Evolutionary conservation across 495 filamentous ascomycete species (phyloP).

Genomic region (Rostrohypoxylon terebratum): DNA sequence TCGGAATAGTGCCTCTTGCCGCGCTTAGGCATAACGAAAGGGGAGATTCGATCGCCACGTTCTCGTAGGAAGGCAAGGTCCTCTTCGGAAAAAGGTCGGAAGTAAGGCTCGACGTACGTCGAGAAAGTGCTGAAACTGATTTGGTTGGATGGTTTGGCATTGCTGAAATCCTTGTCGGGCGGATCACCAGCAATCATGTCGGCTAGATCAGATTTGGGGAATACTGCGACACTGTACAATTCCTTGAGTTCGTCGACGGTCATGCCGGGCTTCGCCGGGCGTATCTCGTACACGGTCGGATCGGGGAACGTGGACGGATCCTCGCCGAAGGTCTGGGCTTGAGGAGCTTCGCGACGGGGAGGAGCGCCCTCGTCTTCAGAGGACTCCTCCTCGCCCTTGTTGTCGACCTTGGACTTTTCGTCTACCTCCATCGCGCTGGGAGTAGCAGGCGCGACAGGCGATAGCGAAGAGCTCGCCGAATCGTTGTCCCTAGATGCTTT

Average conservation of each 20-base stretch:
- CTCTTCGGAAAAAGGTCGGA: constrained; percentile 90
- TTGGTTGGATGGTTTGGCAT: constrained; percentile 91
- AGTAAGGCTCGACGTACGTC: constrained; percentile 88
- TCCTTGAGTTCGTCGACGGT: constrained; percentile 82
- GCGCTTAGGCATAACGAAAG: constrained; percentile 87
- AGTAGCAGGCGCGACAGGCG: constrained; percentile 62
- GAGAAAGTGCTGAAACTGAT: constrained; percentile 91
- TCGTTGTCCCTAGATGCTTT: constrained; percentile 64
- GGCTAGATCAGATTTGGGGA: constrained; percentile 80
- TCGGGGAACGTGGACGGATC: constrained; percentile 93
- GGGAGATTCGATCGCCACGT: constrained; percentile 81
- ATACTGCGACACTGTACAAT: constrained; percentile 86
- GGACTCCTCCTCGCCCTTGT: constrained; percentile 68
- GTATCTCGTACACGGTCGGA: constrained; percentile 94
- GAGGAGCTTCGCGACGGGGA: constrained; percentile 78
- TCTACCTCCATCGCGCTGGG: constrained; percentile 63
- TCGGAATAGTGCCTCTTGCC: constrained; percentile 89
- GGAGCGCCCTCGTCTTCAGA: constrained; percentile 78
- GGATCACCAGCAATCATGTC: constrained; percentile 88
- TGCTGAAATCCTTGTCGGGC: constrained; percentile 95
- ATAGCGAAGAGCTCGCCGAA: constrained; percentile 74
- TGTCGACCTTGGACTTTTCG: constrained; percentile 62
- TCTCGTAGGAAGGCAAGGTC: constrained; percentile 94
- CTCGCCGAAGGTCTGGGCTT: constrained; percentile 85
- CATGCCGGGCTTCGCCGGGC: constrained; percentile 76